Percentiles rank a stretch among this genome's conserved stretches.
Evolutionary conservation across 345 rosid genomes (phyloP).

Genomic region (Raphanus sativus): DNA sequence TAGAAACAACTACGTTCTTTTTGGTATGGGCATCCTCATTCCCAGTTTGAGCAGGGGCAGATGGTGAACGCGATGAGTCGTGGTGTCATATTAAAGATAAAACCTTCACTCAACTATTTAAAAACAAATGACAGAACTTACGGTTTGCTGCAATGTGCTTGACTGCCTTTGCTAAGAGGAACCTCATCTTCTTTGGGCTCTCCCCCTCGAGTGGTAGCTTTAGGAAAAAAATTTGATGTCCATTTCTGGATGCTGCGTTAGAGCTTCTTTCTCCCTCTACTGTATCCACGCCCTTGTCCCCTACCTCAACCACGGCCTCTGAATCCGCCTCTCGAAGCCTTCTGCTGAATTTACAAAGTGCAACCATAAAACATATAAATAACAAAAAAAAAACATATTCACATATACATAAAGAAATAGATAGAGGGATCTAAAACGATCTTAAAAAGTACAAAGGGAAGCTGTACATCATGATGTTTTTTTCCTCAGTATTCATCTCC

Average conservation of each 20-base stretch:
- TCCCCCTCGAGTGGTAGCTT: constrained; percentile 60
- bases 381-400: background rate
- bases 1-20: constrained; percentile 62
- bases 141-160: constrained; percentile 59
- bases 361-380: background rate
- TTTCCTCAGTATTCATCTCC: constrained; percentile 77
- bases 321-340: constrained; percentile 59
- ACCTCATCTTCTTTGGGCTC: constrained; percentile 68
- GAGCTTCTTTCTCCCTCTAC: constrained; percentile 61
- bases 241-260: constrained; percentile 45
- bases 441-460: constrained; percentile 9
- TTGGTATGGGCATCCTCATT: constrained; percentile 43
- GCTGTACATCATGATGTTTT: constrained; percentile 57
- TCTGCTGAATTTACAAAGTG: constrained; percentile 50
- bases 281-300: constrained; percentile 54
- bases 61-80: constrained; percentile 45
- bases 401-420: background rate
- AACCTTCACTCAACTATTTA: background rate
- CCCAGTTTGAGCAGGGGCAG: constrained; percentile 44
- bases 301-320: constrained; percentile 63
- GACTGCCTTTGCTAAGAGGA: constrained; percentile 50
- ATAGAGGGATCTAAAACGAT: constrained; percentile 13
- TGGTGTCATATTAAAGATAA: constrained; percentile 29
- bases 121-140: constrained; percentile 35
- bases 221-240: constrained; percentile 55